Base-by-base conservation (phyloP, 768 basidiomycete genomes). In the Termitomyces bulborhizus region DNA sequence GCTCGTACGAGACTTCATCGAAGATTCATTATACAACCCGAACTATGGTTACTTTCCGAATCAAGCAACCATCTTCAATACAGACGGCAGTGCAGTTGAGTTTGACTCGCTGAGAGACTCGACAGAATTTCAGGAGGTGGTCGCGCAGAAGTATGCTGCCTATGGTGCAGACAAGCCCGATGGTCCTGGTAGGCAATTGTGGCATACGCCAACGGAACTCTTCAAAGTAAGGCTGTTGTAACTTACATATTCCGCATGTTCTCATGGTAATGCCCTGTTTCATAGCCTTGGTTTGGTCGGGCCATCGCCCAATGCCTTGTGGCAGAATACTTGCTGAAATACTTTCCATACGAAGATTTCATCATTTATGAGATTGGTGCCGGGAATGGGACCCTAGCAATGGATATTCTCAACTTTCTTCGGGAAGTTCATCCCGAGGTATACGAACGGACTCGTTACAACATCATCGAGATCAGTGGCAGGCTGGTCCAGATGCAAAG, bases 191-290 rank as follows among this genome's bases (percentile, higher is more conserved):
- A 80, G 83, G 64, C 96, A 99, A 72, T 74, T 99, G 52, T 99
- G 97, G 97, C 97, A 99, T 70, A 99, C 97, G 1, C 97, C 97
- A 0, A 96, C 93, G 0, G 97, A 98, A 66, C 71, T 99, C 31
- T 98, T 99, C 78, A 93, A 95, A 83, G 97, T 95, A 64, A 49
- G 79, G 49, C 15, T 40, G 32, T 13, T 46, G 46, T 45, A 7
- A 51, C 37, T 12, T 31, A 9, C 26, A n/a, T 61, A 54, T 51
- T 24, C 4, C 45, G 58, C 16, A 5, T 15, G 34, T 56, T 55
- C 34, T 55, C 24, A 27, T 32, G 31, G 27, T 56, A 53, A 56
- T 63, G n/a, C 27, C 15, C 12, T 56, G 16, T 46, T 59, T 34
- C 53, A 29, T 57, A 99, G 96, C 97, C 96, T 11, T 91, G 88